Percentiles rank a stretch among this genome's conserved stretches.
phyloP scores from a whole-genome alignment of 2,329 filamentous ascomycete genomes.

The Stachybotrys elegans region DNA sequence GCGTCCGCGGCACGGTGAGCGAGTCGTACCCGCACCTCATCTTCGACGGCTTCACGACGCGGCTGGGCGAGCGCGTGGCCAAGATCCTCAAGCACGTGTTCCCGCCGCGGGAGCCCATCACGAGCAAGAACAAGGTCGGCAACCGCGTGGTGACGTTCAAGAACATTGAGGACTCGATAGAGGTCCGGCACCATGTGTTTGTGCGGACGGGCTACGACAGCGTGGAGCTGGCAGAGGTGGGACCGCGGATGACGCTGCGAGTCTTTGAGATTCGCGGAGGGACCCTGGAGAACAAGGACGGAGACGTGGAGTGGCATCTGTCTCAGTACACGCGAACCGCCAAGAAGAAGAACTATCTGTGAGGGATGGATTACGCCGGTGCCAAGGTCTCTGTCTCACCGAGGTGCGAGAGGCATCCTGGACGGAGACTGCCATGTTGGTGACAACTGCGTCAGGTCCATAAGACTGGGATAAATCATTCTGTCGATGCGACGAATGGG shows the following conservation, averaged over 20 bases:
- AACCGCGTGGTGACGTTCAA: conserved; percentile 90
- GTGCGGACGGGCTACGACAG: conserved; percentile 87
- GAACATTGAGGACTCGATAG: conserved; percentile 89
- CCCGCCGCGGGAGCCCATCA: conserved; percentile 76
- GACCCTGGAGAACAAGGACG: conserved; percentile 89
- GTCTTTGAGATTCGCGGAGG: conserved; percentile 89
- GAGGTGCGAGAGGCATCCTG: too few relatives aligned
- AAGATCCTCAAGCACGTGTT: conserved; percentile 94
- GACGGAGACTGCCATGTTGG: too few relatives aligned
- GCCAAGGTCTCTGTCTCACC: too few relatives aligned
- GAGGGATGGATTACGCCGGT: too few relatives aligned
- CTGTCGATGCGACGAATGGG: too few relatives aligned
- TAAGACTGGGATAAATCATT: too few relatives aligned
- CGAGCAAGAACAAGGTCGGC: conserved; percentile 69
- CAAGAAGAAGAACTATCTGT: conserved; percentile 94
- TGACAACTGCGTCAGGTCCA: too few relatives aligned
- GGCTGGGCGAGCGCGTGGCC: conserved; percentile 74
- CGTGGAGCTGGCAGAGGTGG: conserved; percentile 84
- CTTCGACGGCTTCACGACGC: conserved; percentile 87
- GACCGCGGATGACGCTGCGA: conserved; percentile 95
- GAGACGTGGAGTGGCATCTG: conserved; percentile 93
- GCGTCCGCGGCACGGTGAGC: conserved; percentile 78
- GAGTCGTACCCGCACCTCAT: conserved; percentile 93
- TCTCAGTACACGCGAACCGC: conserved; percentile 92
- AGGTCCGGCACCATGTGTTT: conserved; percentile 79